Evolutionary conservation across 345 rosid genomes (phyloP), one percentile per base, ranked within the genome.

Genomic region (Eucalyptus lansdowneana): DNA sequence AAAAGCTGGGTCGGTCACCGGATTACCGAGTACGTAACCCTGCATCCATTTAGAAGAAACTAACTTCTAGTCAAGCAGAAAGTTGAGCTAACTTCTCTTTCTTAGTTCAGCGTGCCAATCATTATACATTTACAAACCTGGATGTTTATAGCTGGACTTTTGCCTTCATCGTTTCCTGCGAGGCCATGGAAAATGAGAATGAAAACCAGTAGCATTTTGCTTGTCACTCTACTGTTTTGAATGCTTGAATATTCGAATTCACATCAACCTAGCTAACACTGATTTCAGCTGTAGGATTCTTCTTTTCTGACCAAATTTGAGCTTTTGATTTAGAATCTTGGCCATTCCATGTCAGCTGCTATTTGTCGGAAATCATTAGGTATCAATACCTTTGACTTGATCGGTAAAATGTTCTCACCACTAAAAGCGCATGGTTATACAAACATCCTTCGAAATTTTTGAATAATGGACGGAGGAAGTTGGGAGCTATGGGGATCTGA

Each of bases 11-110:
- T 91, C 92, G 24, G 97, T 94, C n/a, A 5, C 0, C 2, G 97
- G 94, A 90, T 96, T 96, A 19, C 97, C 97, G 14, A 96, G 93
- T n/a, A 96, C 49, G 89, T 93, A 96, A 47, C 97, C 99, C 96
- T 96, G 90, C 81, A 92, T 58, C 8, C 22, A 21, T 22, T 40
- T 21, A 56, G 50, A 54, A 86, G 65, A 86, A 22, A 29, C 67
- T 12, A 86, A 40, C 85, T 21, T 76, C 27, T 76, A 76, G 29
- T 22, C 47, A 21, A 40, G 85, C 85, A 40, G 27, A 45, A 49
- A 60, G 62, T 60, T 45, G 40, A 45, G 86, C 24, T 53, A 76
- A 12, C 56, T 42, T 47, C 42, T 29, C 34, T 58, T 88, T 88
- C 53, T 76, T 21, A 2, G 85, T 21, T 76, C 85, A 40, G 85